Conservation (phyloP, 768 basidiomycete genomes). For the Xerocomellus chrysenteron region DNA sequence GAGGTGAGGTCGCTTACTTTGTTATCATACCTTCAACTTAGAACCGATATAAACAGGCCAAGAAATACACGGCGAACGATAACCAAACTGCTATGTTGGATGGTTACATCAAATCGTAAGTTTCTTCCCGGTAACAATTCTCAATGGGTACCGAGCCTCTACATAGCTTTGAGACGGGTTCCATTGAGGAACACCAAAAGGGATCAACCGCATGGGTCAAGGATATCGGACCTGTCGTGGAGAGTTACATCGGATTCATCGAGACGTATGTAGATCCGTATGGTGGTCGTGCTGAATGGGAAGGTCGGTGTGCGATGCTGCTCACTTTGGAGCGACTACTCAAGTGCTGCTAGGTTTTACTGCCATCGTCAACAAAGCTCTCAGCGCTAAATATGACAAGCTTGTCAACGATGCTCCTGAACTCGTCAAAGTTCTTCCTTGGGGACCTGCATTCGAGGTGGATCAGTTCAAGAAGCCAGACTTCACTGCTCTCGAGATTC, state of each 20-base stretch:
- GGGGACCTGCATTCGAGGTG: slow-evolving; percentile 70
- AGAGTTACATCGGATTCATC: slow-evolving; percentile 85
- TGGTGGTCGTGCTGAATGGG: slow-evolving; percentile 91
- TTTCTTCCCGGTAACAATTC: neutral
- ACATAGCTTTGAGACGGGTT: slow-evolving; percentile 66
- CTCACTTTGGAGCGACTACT: neutral
- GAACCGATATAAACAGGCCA: slow-evolving; percentile 47
- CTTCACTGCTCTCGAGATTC: slow-evolving; percentile 81
- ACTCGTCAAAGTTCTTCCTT: slow-evolving; percentile 78
- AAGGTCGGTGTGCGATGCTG: slow-evolving; percentile 47
- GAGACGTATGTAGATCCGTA: slow-evolving; percentile 90
- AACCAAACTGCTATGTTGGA: slow-evolving; percentile 74
- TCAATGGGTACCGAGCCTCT: neutral
- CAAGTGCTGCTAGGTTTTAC: slow-evolving; percentile 62
- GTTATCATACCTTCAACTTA: neutral
- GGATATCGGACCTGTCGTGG: slow-evolving; percentile 84
- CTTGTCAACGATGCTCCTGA: slow-evolving; percentile 76
- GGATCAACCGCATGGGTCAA: slow-evolving; percentile 82
- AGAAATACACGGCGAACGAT: slow-evolving; percentile 70
- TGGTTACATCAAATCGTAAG: slow-evolving; percentile 75
- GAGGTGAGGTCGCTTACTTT: slow-evolving; percentile 42
- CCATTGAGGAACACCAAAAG: slow-evolving; percentile 75
- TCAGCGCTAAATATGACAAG: slow-evolving; percentile 78
- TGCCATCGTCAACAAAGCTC: slow-evolving; percentile 81
- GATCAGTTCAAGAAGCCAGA: slow-evolving; percentile 83